Base-by-base conservation (phyloP, 352 stramenopile species). In the Globisporangium splendens region DNA sequence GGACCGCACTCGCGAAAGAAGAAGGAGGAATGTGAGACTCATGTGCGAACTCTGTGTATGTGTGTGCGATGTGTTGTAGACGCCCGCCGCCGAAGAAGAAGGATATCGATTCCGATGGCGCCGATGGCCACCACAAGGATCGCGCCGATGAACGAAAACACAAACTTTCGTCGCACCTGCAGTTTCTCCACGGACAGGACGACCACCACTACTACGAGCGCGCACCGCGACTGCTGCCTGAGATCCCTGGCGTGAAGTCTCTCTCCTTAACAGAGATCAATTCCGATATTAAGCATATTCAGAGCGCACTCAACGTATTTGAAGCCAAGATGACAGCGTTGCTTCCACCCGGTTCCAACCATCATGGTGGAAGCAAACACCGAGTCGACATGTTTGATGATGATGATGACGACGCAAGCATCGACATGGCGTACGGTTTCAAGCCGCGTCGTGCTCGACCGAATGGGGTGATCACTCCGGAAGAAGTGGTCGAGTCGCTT, bases 401-500 rank as follows among this genome's bases (percentile, higher is more conserved):
- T 43, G 46, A 33, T 4, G 56, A 50, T 13, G 33, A 54, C 6
- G 56, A 62, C 14, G 31, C 15, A 21, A 41, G 1, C 33, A 42
- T 18, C n/a, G 24, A 31, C 12, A 39, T 33, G 46, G 49, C 22
- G 15, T 47, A 35, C 39, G 49, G 21, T 31, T 39, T 53, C 28
- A 46, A 57, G 20, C 31, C 52, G 31, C 57, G 57, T 17, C 57
- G 50, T 21, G 31, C 57, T n/a, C 69, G 79, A 35, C 31, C 70
- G 3, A 78, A 61, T 54, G 72, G 65, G 38, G 69, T 86, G n/a
- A 66, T 90, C 52, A 78, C 81, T 31, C 75, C 83, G 0, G 83
- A 93, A 57, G 83, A 91, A 54, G 65, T 93, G 46, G 72, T 93
- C 10, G 77, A 88, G 68, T 77, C 81, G 17, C 68, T 93, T 14